Conservation (phyloP, 2,329 filamentous ascomycete species). For the Apiospora sp. region DNA sequence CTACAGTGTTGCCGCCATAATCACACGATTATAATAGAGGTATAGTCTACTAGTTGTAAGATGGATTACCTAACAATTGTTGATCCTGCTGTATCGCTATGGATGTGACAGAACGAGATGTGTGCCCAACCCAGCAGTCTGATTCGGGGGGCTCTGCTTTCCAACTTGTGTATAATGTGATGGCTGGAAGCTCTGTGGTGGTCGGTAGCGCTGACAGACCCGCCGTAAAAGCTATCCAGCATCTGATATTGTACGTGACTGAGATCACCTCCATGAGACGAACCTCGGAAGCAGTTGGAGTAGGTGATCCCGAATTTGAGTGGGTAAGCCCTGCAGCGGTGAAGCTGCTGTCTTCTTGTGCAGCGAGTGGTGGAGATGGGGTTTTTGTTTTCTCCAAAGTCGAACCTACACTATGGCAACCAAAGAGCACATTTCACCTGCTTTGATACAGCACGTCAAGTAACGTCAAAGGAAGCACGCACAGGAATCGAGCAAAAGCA, state of each 20-base stretch:
- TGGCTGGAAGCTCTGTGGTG: background rate
- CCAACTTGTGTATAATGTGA: background rate
- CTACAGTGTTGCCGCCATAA: too few species aligned
- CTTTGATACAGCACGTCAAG: background rate
- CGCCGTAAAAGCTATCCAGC: background rate
- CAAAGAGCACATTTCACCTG: background rate
- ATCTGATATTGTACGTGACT: background rate
- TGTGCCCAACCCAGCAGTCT: background rate
- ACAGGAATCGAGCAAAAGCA: background rate
- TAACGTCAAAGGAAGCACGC: background rate
- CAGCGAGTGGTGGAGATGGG: background rate
- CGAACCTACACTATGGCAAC: background rate
- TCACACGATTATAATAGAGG: too few species aligned
- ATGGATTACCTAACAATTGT: too few species aligned
- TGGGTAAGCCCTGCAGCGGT: background rate
- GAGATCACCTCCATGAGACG: background rate
- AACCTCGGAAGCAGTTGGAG: constrained; percentile 1
- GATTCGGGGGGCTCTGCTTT: background rate
- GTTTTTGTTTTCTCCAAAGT: background rate
- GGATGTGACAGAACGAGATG: too few species aligned
- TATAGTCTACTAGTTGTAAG: too few species aligned
- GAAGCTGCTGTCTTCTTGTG: background rate
- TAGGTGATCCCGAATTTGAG: background rate
- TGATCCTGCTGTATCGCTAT: too few species aligned
- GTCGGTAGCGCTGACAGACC: background rate